Evolutionary conservation across 345 rosid genomes (phyloP).

Genomic region (Ceriops tagal): DNA sequence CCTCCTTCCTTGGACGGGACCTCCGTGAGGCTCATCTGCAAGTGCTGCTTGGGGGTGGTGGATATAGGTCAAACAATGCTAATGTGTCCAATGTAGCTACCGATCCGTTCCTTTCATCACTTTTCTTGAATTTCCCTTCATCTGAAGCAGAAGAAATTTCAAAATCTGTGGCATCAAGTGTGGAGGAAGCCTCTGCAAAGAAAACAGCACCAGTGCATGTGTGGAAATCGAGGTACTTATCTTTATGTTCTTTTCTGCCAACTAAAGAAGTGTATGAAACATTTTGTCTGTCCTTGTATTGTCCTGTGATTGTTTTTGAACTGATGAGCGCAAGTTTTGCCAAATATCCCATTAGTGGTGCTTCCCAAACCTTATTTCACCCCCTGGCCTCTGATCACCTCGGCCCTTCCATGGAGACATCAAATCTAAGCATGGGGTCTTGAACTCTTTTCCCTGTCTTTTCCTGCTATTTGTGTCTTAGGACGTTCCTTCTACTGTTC

Average conservation of each 20-base stretch:
- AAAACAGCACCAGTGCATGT: conserved; percentile 34
- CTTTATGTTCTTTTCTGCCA: not conserved
- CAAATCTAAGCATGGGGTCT: too few relatives aligned
- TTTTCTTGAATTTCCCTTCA: conserved; percentile 46
- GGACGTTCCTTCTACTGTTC: too few relatives aligned
- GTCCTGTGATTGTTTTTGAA: not conserved
- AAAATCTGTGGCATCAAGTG: conserved; percentile 35
- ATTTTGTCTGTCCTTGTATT: not conserved
- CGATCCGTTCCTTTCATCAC: conserved; percentile 57
- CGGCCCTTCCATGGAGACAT: not conserved
- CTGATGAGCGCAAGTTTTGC: not conserved
- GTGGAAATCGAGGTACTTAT: conserved; percentile 52
- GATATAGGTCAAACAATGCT: conserved; percentile 41
- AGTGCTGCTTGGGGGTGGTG: conserved; percentile 55
- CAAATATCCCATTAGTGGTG: not conserved
- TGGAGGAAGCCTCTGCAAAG: conserved; percentile 32
- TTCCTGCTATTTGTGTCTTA: too few relatives aligned
- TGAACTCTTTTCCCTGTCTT: too few relatives aligned
- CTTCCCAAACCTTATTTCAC: too few relatives aligned
- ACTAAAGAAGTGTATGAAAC: not conserved
- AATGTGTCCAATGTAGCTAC: conserved; percentile 43
- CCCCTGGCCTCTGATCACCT: not conserved
- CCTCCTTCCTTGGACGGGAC: conserved; percentile 56
- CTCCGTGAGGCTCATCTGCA: conserved; percentile 64
- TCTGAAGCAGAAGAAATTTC: conserved; percentile 54